Evolutionary conservation across 495 filamentous ascomycete species (phyloP).

Genomic region (Xeromyces bisporus): DNA sequence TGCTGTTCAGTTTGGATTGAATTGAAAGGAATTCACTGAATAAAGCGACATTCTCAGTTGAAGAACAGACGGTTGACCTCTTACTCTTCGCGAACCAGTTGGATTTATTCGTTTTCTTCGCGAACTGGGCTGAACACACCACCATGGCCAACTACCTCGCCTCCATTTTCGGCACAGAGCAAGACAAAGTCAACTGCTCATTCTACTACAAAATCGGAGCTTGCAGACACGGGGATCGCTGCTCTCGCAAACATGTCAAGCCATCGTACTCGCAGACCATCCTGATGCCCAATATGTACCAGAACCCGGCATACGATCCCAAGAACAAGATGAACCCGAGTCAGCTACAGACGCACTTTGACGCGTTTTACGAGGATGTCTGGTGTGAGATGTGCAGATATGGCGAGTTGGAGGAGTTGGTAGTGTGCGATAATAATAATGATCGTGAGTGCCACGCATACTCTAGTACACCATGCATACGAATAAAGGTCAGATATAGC

Average conservation of each 20-base stretch:
- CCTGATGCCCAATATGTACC: constrained; percentile 95
- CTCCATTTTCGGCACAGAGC: constrained; percentile 98
- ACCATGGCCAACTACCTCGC: constrained; percentile 92
- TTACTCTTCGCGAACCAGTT: too few relatives aligned
- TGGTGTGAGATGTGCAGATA: constrained; percentile 99
- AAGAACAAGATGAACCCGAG: constrained; percentile 89
- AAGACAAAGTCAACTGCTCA: constrained; percentile 81
- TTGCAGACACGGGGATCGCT: constrained; percentile 94
- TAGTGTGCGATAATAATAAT: constrained; percentile 92
- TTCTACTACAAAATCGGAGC: constrained; percentile 98
- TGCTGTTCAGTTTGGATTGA: too few relatives aligned
- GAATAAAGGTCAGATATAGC: too few relatives aligned
- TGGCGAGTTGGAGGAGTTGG: constrained; percentile 76
- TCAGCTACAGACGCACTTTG: constrained; percentile 97
- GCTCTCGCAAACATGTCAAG: constrained; percentile 96
- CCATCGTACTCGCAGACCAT: constrained; percentile 95
- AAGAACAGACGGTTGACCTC: too few relatives aligned
- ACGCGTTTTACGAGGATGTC: constrained; percentile 98
- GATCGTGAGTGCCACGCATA: constrained; percentile 50
- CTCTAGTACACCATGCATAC: not conserved
- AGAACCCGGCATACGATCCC: constrained; percentile 94
- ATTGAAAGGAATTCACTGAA: too few relatives aligned
- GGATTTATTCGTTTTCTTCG: too few relatives aligned
- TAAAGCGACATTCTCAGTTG: too few relatives aligned
- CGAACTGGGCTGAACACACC: too few relatives aligned